Base-by-base conservation (phyloP, 345 rosid species). In the Iberis pinnata region DNA sequence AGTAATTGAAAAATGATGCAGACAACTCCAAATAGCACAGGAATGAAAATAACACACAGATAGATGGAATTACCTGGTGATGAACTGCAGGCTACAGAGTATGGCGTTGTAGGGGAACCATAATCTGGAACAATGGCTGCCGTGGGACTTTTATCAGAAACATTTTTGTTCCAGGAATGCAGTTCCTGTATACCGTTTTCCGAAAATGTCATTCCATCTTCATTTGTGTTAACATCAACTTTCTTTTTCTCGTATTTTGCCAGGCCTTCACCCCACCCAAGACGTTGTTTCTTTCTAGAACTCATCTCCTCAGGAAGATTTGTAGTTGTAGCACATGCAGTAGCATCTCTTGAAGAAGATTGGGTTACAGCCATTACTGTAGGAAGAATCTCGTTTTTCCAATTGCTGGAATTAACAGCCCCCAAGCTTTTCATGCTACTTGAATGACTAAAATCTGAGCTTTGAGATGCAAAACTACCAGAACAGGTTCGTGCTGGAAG, bases 261-360 rank as follows among this genome's bases (percentile, higher is more conserved):
- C 70, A 93, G 77, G 20, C 99, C 99, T 63, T 93, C 95, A 29
- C 99, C 99, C 97, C 97, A 93, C 26, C 80, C 80, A 10, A 93
- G 90, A 52, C 99, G 92, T 19, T 87, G 86, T 61, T 93, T 93
- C 77, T 93, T 93, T 64, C 86, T 80, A 18, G 88, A 73, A 45
- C 58, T 54, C 41, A 60, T 76, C 62, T 80, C 97, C 42, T 82
- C 96, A 20, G 66, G 50, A 42, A 72, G 76, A 1, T 62, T 70
- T 38, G 65, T 65, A 54, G 88, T 72, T 46, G 74, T 73, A 60
- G 63, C 71, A 68, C 73, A 75, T 8, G 76, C 68, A 63, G 76
- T 79, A 61, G 75, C 89, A 58, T 88, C 87, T 32, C 77, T 83
- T 5, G 88, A 71, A 42, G 89, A 75, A 11, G 96, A 86, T 25